Percentiles rank a stretch among this genome's conserved stretches.
These are phyloP conservation scores for Pterocarpus macrocarpus DNA, from an alignment of 306 rosid genomes.

Conservation along the genomic window DNA sequence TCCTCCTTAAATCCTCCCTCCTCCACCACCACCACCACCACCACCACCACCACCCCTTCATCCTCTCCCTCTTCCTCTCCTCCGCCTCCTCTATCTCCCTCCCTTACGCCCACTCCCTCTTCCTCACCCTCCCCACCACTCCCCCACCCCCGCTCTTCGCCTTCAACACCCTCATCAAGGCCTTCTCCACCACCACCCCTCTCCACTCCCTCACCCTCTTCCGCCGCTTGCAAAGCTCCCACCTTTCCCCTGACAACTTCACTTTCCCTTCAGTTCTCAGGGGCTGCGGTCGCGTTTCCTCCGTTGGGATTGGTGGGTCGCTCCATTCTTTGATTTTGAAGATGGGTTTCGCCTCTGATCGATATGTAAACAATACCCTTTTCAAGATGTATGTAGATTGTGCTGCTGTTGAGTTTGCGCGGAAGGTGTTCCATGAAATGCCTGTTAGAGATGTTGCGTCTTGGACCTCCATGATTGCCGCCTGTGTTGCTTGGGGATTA, in stretches of 20 bases:
- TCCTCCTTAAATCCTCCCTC: constrained; percentile 55
- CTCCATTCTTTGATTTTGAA: constrained; percentile 58
- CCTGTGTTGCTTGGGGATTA: constrained; percentile 49
- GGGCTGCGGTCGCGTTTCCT: constrained; percentile 56
- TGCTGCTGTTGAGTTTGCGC: constrained; percentile 33
- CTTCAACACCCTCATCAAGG: constrained; percentile 60
- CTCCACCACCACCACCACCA: constrained; percentile 46
- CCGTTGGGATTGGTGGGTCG: constrained; percentile 45
- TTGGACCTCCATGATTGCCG: constrained; percentile 71
- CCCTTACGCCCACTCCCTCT: constrained; percentile 43
- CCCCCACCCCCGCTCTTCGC: constrained; percentile 70
- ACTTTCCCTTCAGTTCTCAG: constrained; percentile 65
- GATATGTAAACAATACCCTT: constrained; percentile 56
- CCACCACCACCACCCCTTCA: constrained; percentile 39
- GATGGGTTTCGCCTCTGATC: constrained; percentile 50
- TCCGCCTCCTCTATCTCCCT: constrained; percentile 51
- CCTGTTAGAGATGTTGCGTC: constrained; percentile 64
- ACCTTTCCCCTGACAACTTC: constrained; percentile 57
- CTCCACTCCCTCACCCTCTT: constrained; percentile 53
- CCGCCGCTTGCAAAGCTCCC: constrained; percentile 42
- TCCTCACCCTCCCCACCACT: constrained; percentile 49
- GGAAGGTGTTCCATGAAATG: constrained; percentile 67
- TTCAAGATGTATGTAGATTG: constrained; percentile 59
- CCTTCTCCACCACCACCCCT: constrained; percentile 48
- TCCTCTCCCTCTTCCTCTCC: constrained; percentile 42